Evolutionary conservation across 768 basidiomycete species (phyloP), one percentile per base, ranked within the genome.

Genomic region (Mycena filopes): DNA sequence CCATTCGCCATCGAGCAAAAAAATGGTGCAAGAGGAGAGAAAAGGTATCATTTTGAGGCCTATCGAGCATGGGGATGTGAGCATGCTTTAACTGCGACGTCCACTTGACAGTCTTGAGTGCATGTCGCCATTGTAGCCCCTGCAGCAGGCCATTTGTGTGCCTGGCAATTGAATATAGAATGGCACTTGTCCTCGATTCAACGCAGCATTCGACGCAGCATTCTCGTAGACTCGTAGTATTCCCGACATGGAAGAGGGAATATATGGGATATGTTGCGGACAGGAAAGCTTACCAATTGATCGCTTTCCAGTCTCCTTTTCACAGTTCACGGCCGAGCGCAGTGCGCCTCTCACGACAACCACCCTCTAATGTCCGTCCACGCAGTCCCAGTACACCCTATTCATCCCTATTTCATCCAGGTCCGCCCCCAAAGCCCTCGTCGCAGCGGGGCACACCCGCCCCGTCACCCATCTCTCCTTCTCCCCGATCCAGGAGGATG

Each of bases 401-500:
- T 53, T 57, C 59, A 67, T 67, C 72, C 73, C 72, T 68, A 70
- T 76, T 71, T 75, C 67, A 70, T 73, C 80, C 81, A 90, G 89
- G 88, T 87, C 86, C 76, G 70, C 80, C 60, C 84, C 84, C 70
- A 93, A 90, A 80, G 84, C 92, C 57, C 90, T 94, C 70, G 92
- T 94, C 76, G 92, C 92, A 50, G 90, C 92, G 72, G 92, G 92
- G 64, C 92, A 94, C 76, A 94, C 92, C 38, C 86, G 92, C 74
- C 92, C 92, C 64, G 94, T 99, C 72, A 95, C 94, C 33, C 94
- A 98, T 76, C 89, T 99, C 67, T 94, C 95, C 59, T 98, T 98
- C 82, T 96, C 95, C 25, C 81, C 88, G 16, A 85, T 93, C 68
- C 88, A 94, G 74, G 86, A 94, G 25, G 96, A 98, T 78, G 87